Percentiles rank a stretch among this genome's conserved stretches.
Conservation (phyloP, 148 eudicot genomes). For the Vaccinium vitisidaea region DNA sequence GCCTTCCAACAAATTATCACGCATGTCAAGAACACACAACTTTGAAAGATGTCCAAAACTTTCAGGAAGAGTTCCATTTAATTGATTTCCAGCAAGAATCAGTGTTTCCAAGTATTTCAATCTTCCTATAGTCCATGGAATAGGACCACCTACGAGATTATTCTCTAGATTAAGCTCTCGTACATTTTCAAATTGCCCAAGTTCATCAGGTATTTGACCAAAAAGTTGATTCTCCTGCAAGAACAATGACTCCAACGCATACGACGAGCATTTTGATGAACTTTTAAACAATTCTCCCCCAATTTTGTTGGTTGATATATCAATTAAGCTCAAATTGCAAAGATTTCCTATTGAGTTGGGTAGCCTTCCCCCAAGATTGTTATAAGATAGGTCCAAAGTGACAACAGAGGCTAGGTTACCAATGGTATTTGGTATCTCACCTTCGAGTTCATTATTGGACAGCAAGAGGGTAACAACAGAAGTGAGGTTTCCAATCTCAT, state of each 20-base stretch:
- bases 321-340: neutral
- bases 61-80: neutral
- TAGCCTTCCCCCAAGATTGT: neutral
- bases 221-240: neutral
- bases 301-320: neutral
- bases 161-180: neutral
- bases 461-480: neutral
- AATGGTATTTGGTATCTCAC: neutral
- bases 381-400: slow-evolving; percentile 16
- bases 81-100: neutral
- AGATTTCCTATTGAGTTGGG: neutral
- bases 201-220: neutral
- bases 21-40: neutral
- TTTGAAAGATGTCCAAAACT: slow-evolving; percentile 10
- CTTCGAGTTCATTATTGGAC: neutral
- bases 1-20: slow-evolving; percentile 14
- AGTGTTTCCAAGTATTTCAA: neutral
- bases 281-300: neutral
- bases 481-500: slow-evolving; percentile 20
- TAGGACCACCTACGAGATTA: neutral
- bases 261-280: neutral
- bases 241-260: too few relatives aligned
- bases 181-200: neutral
- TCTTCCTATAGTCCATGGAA: slow-evolving; percentile 1
- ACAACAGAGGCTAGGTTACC: slow-evolving; percentile 12